A percentile compares a stretch with the other conserved stretches of the same genome.
Conservation (phyloP, 306 rosid species). For the Amphicarpaea edgeworthii region DNA sequence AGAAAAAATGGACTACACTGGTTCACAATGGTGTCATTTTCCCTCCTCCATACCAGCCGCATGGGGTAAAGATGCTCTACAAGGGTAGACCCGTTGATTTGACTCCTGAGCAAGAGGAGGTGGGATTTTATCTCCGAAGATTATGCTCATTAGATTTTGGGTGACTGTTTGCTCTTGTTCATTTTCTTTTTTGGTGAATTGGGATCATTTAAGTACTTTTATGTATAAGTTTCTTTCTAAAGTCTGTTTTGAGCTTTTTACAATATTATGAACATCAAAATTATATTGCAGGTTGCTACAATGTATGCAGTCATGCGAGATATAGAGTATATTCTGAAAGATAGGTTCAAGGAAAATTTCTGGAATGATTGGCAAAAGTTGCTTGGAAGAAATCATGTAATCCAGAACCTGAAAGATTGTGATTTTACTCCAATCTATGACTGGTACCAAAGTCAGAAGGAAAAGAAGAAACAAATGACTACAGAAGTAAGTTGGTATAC, state of each 20-base stretch:
- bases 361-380: neutral
- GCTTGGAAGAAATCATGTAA: neutral
- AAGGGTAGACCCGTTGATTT: conserved; percentile 81
- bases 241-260: neutral
- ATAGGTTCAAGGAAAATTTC: neutral
- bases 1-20: conserved; percentile 94
- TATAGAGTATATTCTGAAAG: neutral
- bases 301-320: neutral
- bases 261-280: neutral
- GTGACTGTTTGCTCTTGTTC: neutral
- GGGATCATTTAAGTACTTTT: neutral
- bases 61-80: conserved; percentile 78
- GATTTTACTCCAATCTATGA: neutral
- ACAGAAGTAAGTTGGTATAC: neutral
- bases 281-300: neutral
- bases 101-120: conserved; percentile 97
- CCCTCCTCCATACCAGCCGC: conserved; percentile 87
- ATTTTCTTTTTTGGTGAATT: neutral
- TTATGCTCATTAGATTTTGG: neutral
- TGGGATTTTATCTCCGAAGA: conserved; percentile 39
- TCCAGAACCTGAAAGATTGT: neutral
- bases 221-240: neutral
- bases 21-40: conserved; percentile 96
- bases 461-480: neutral
- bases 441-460: conserved; percentile 2